These are phyloP conservation scores for Quillaja saponaria DNA, from an alignment of 306 rosid species.

Conservation along the genomic window DNA sequence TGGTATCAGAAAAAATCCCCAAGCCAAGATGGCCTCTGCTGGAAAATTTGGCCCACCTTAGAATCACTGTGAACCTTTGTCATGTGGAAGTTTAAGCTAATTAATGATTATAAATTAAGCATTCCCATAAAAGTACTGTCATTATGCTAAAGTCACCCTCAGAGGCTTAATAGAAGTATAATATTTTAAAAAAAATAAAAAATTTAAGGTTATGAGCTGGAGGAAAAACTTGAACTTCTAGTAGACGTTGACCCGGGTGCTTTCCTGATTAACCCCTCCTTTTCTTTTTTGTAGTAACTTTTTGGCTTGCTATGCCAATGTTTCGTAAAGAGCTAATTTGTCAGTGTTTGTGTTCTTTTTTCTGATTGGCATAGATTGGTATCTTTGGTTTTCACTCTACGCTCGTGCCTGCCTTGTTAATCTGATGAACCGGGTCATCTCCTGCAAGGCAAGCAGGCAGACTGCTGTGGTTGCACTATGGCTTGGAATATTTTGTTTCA, in stretches of 20 bases:
- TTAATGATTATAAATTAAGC: background rate
- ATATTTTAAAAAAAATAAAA: constrained; percentile 5
- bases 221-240: constrained; percentile 21
- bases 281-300: background rate
- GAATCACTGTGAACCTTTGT: constrained; percentile 15
- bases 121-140: too few species aligned
- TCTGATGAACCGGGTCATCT: constrained; percentile 45
- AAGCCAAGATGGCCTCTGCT: constrained; percentile 43
- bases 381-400: constrained; percentile 70
- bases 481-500: constrained; percentile 40
- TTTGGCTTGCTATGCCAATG: background rate
- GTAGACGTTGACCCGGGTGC: constrained; percentile 52
- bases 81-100: constrained; percentile 36
- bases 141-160: too few species aligned
- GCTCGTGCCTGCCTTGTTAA: constrained; percentile 51
- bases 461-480: constrained; percentile 38
- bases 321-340: background rate
- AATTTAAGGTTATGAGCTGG: background rate
- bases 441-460: constrained; percentile 26
- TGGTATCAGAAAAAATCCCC: constrained; percentile 20
- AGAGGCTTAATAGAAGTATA: too few species aligned
- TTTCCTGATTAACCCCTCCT: background rate
- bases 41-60: constrained; percentile 42
- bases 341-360: background rate
- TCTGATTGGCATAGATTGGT: constrained; percentile 52